Evolutionary conservation across 2,329 filamentous ascomycete species (phyloP).

Genomic region (Pseudogymnoascus sp.): DNA sequence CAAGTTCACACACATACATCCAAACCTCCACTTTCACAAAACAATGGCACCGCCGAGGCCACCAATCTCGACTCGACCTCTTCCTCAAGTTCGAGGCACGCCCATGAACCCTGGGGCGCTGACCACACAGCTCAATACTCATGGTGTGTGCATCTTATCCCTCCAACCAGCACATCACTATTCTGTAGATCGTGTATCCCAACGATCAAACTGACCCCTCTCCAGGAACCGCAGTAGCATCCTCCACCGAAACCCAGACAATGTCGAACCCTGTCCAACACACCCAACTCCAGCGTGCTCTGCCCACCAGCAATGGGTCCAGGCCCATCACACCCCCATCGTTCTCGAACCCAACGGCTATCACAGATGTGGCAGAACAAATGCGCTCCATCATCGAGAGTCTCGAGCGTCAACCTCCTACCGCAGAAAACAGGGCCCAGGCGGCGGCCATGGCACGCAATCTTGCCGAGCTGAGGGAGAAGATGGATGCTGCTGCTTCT

Average conservation of each 20-base stretch:
- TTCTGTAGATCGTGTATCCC: not conserved
- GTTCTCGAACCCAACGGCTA: not conserved
- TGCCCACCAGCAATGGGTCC: not conserved
- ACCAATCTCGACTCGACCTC: not conserved
- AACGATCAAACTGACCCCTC: not conserved
- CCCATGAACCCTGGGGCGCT: not conserved
- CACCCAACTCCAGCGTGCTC: not conserved
- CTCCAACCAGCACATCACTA: not conserved
- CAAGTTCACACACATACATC: not conserved
- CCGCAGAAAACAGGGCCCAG: not conserved
- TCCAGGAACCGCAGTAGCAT: not conserved
- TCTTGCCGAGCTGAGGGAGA: not conserved
- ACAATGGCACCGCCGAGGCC: not conserved
- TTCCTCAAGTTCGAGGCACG: not conserved
- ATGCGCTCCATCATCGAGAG: constrained; percentile 2
- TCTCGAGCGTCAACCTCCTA: not conserved
- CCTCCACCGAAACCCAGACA: not conserved
- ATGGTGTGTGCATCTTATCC: not conserved
- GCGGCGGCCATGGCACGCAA: not conserved
- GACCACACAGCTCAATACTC: not conserved
- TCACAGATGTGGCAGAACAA: not conserved
- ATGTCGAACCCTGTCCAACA: not conserved
- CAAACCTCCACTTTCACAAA: not conserved
- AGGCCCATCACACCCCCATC: not conserved
- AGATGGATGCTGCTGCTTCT: not conserved